Conservation (phyloP, 129 eudicot genomes). For the Arctium minus region DNA sequence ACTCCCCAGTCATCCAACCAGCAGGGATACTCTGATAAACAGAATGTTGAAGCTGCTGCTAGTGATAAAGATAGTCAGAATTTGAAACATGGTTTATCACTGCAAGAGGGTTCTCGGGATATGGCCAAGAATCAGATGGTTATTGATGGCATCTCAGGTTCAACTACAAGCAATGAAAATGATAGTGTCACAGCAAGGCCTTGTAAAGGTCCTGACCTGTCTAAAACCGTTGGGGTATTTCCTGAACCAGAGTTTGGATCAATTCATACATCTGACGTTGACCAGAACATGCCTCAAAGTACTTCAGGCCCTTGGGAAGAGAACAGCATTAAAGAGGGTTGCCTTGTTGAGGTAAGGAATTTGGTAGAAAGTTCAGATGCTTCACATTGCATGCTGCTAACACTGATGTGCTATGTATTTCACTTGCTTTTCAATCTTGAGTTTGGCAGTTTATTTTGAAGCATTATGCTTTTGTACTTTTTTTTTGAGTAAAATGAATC, state of each 20-base stretch:
- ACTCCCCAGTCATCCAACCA: slow-evolving; percentile 18
- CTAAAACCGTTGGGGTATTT: slow-evolving; percentile 31
- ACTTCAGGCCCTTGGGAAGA: slow-evolving; percentile 26
- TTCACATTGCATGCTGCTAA: not conserved
- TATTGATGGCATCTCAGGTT: slow-evolving; percentile 24
- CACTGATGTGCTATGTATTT: not conserved
- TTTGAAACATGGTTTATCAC: slow-evolving; percentile 8
- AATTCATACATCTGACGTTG: slow-evolving; percentile 20
- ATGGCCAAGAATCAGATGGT: slow-evolving; percentile 23
- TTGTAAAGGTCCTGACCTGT: slow-evolving; percentile 24
- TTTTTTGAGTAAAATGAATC: not conserved
- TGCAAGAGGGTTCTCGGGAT: slow-evolving; percentile 22
- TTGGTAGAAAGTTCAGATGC: not conserved
- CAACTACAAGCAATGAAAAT: slow-evolving; percentile 24
- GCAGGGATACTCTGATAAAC: slow-evolving; percentile 23
- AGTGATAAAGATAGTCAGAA: slow-evolving; percentile 23
- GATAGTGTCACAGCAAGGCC: slow-evolving; percentile 22
- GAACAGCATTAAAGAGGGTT: slow-evolving; percentile 51
- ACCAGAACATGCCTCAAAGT: slow-evolving; percentile 16
- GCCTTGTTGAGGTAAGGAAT: slow-evolving; percentile 72
- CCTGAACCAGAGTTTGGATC: slow-evolving; percentile 34
- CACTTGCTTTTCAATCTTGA: not conserved
- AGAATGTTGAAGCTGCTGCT: slow-evolving; percentile 21
- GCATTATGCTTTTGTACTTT: not conserved
- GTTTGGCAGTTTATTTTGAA: not conserved